A percentile compares a stretch with the other conserved stretches of the same genome.
Conservation (phyloP, 2,329 filamentous ascomycete species). For the Colletotrichum musae region DNA sequence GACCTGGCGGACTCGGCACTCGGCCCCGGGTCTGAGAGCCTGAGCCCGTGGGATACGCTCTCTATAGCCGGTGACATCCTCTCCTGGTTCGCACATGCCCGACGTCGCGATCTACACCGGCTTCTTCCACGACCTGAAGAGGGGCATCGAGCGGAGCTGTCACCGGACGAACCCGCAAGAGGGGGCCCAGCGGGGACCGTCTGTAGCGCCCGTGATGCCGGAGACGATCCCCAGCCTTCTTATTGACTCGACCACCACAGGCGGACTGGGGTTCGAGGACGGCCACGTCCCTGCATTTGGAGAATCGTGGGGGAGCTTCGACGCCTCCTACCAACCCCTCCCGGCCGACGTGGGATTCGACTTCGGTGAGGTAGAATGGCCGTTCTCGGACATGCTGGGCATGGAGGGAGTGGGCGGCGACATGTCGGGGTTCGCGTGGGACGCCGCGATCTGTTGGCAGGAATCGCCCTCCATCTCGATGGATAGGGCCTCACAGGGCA, state of each 20-base stretch:
- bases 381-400: background rate
- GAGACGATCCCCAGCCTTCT: background rate
- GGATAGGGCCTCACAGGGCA: background rate
- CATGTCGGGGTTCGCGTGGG: background rate
- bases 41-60: background rate
- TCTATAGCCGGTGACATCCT: background rate
- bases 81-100: slow-evolving; percentile 15
- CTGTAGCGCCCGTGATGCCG: background rate
- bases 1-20: background rate
- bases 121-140: slow-evolving; percentile 6
- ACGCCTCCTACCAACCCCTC: background rate
- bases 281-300: background rate
- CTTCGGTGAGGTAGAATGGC: background rate
- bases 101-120: background rate
- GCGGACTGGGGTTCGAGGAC: background rate
- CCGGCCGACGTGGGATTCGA: background rate
- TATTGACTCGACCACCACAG: background rate
- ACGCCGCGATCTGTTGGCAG: background rate
- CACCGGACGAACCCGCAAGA: background rate
- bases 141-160: background rate
- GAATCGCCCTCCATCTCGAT: background rate
- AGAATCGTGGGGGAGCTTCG: background rate
- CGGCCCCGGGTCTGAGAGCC: background rate
- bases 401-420: background rate
- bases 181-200: background rate